Conservation (phyloP, 768 basidiomycete genomes). For the Holtermannia corniformis region DNA sequence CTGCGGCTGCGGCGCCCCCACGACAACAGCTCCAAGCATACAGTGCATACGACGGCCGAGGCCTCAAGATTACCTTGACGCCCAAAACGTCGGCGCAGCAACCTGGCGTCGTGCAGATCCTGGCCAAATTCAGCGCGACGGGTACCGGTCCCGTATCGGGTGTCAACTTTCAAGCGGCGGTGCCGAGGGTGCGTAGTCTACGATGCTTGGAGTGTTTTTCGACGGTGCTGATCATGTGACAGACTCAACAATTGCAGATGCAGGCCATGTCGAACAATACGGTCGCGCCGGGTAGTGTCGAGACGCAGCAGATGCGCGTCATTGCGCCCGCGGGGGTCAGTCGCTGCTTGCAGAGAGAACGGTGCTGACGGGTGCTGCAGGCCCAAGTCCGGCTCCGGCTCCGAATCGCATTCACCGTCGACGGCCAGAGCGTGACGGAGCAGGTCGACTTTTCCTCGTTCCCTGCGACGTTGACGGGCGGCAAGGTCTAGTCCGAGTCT, state of each 20-base stretch:
- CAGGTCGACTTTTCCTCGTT: constrained; percentile 92
- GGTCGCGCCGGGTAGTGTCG: constrained; percentile 63
- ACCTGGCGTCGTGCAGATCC: constrained; percentile 82
- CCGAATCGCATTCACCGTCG: constrained; percentile 64
- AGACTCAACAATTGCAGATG: constrained; percentile 98
- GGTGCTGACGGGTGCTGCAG: constrained; percentile 43
- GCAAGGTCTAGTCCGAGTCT: background rate
- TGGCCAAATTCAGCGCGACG: constrained; percentile 72
- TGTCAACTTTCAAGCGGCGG: constrained; percentile 92
- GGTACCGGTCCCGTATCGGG: constrained; percentile 50
- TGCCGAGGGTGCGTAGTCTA: constrained; percentile 67
- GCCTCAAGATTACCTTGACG: constrained; percentile 75
- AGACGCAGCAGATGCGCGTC: constrained; percentile 93
- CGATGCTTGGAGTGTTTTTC: too few species aligned
- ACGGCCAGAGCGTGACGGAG: constrained; percentile 66
- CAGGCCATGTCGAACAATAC: constrained; percentile 85
- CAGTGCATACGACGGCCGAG: constrained; percentile 85
- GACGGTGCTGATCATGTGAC: constrained; percentile 2
- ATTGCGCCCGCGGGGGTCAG: constrained; percentile 77
- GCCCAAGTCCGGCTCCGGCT: constrained; percentile 73
- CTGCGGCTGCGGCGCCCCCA: constrained; percentile 37
- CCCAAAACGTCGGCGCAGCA: constrained; percentile 70
- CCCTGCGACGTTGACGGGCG: constrained; percentile 49
- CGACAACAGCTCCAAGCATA: constrained; percentile 59
- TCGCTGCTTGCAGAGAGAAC: constrained; percentile 11